Base-by-base conservation (phyloP, 2,329 filamentous ascomycete species). In the Colletotrichum siamense region DNA sequence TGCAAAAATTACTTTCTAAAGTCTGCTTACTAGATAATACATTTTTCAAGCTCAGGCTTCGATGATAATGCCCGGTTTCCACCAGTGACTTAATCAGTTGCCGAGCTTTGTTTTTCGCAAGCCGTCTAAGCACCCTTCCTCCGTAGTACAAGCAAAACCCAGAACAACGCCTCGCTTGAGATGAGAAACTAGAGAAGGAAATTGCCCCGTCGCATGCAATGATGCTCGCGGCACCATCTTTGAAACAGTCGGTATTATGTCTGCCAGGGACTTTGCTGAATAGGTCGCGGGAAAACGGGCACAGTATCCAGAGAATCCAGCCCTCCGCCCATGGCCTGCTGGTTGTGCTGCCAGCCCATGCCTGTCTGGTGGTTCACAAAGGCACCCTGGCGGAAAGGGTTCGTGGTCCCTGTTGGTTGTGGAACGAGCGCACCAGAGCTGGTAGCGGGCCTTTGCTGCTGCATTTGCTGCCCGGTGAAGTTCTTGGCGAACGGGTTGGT, bases 291-390 rank as follows among this genome's bases (percentile, higher is more conserved):
- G 82, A 99, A 99, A 1, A 99, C 92, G 1, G 94, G 94, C 32
- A 95, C 89, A 0, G 96, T 98, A 39, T 93, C 91, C 59, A 99
- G 82, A 78, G 94, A 92, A 82, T 98, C 95, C 70, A 97, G 82
- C 9, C 93, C 94, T 6, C 96, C 95, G 78, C 98, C 94, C 6
- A 97, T 96, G 10, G 94, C 91, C 81, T 95, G 92, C 79, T 94
- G 92, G 77, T 92, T 91, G 78, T 94, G 91, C 83, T 98, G 96
- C 95, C 97, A 99, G 3, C 95, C 95, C 84, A 95, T 90, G 1
- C 96, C 96, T 0, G 96, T 98, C 78, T 93, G 90, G 81, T 98
- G 96, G 82, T 98, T 97, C 69, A 98, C 93, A 83, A 98, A 98
- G 6, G 94, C 92, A 62, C 94, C 95, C 82, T 99, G 96, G 18